Base-by-base conservation (phyloP, 768 basidiomycete species). In the Lactarius vividus region DNA sequence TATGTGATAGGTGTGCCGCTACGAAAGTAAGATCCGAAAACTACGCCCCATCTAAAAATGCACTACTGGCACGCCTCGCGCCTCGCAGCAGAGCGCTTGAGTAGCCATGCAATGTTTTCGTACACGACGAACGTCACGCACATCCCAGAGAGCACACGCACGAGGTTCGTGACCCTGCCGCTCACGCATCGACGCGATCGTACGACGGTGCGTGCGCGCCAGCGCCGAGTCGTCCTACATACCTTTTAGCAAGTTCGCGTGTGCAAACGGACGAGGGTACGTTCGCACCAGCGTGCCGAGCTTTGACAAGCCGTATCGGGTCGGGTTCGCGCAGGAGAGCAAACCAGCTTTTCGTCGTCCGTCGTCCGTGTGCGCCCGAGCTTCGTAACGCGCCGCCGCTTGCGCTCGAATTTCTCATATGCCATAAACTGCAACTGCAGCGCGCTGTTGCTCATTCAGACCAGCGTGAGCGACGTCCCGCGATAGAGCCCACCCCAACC, bases 21-120 rank as follows among this genome's bases (percentile, higher is more conserved):
- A 35, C 8, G 33, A 35, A 35, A 9, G 33, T 35, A 1, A 33
- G 33, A 33, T 9, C 1, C 10, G 2, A 9, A 35, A 37, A 37
- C 37, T 37, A 37, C 37, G 37, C 37, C 7, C 31, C 31, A 37
- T 37, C 37, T 37, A 37, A 10, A 37, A 4, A 37, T 13, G 37
- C 37, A 37, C 2, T 15, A 37, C 37, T 13, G 37, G 37, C 37
- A 31, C 23, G 40, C 42, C 6, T 83, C 84, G 35, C 35, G 37
- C 40, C 18, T 42, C 16, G 13, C 42, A 18, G 42, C 8, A 42
- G 42, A 0, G 42, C 23, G 57, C 64, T 20, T 15, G 26, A 11
- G 11, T 13, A 31, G 31, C 29, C 23, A 39, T 8, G 33, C 11
- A 31, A 16, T 13, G 2, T 28, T 18, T 42, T 9, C 42, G 13